phyloP scores from a whole-genome alignment of 441 rosid species.

The Pelargonium myrrhifolium region DNA sequence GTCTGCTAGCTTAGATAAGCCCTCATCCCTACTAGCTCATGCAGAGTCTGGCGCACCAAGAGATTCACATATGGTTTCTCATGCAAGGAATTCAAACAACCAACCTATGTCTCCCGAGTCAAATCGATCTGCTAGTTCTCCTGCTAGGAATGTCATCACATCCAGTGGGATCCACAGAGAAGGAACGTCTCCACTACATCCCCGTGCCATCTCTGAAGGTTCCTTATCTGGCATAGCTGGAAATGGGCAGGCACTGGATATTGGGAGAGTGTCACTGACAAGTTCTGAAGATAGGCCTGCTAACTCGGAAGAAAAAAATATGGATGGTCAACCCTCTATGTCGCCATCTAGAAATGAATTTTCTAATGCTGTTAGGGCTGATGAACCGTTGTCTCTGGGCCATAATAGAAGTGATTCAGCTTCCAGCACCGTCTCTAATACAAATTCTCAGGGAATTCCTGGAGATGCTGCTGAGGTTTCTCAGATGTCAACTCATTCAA shows the following conservation, averaged over 20 bases:
- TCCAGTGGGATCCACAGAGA: constrained; percentile 39
- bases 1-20: constrained; percentile 46
- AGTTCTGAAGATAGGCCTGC: constrained; percentile 45
- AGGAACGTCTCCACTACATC: constrained; percentile 51
- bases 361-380: constrained; percentile 30
- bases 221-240: constrained; percentile 38
- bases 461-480: constrained; percentile 54
- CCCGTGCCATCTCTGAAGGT: constrained; percentile 48
- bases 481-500: constrained; percentile 45
- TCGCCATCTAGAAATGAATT: constrained; percentile 45
- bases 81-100: constrained; percentile 22
- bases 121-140: constrained; percentile 34
- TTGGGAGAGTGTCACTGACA: constrained; percentile 31
- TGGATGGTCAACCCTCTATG: constrained; percentile 36
- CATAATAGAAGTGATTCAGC: constrained; percentile 57
- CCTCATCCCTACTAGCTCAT: constrained; percentile 43
- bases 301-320: constrained; percentile 38
- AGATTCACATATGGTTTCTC: constrained; percentile 29
- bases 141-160: constrained; percentile 34
- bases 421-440: constrained; percentile 36
- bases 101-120: constrained; percentile 45
- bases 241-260: constrained; percentile 36
- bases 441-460: constrained; percentile 34
- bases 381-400: constrained; percentile 32
- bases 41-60: constrained; percentile 37